A percentile compares a stretch with the other conserved stretches of the same genome.
These are phyloP conservation scores for Suhomyces taliae DNA, from an alignment of 1,139 yeast genomes.

Conservation along the genomic window DNA sequence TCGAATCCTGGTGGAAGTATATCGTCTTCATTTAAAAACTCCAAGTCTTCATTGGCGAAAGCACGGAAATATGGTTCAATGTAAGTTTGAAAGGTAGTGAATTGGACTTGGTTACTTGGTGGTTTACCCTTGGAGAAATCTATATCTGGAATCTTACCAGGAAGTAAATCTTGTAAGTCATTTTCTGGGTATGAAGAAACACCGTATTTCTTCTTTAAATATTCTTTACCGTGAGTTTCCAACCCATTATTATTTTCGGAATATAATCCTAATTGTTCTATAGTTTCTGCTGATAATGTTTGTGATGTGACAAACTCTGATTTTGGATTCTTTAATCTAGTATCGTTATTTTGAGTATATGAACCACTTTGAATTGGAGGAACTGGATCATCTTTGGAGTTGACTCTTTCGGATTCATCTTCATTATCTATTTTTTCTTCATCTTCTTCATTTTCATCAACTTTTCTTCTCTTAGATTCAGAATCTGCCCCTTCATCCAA, in stretches of 20 bases:
- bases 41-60: slow-evolving; percentile 76
- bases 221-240: slow-evolving; percentile 68
- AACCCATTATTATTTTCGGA: slow-evolving; percentile 57
- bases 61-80: slow-evolving; percentile 83
- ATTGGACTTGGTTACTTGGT: slow-evolving; percentile 90
- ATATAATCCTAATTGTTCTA: slow-evolving; percentile 63
- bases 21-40: slow-evolving; percentile 63
- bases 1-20: slow-evolving; percentile 56
- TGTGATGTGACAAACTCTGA: slow-evolving; percentile 76
- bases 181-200: slow-evolving; percentile 86
- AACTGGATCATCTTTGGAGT: slow-evolving; percentile 31
- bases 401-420: slow-evolving; percentile 11
- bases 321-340: slow-evolving; percentile 68
- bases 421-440: slow-evolving; percentile 2
- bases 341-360: slow-evolving; percentile 53
- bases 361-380: slow-evolving; percentile 52
- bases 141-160: slow-evolving; percentile 84
- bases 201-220: slow-evolving; percentile 72
- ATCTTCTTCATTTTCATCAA: not conserved
- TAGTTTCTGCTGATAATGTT: slow-evolving; percentile 67
- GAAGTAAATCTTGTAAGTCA: slow-evolving; percentile 72
- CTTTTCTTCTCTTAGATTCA: slow-evolving; percentile 2
- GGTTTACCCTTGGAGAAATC: slow-evolving; percentile 81
- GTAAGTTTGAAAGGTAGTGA: slow-evolving; percentile 80
- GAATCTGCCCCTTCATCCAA: slow-evolving; percentile 8